Base-by-base conservation (phyloP, 2,329 filamentous ascomycete species). In the Pseudogymnoascus sp. region DNA sequence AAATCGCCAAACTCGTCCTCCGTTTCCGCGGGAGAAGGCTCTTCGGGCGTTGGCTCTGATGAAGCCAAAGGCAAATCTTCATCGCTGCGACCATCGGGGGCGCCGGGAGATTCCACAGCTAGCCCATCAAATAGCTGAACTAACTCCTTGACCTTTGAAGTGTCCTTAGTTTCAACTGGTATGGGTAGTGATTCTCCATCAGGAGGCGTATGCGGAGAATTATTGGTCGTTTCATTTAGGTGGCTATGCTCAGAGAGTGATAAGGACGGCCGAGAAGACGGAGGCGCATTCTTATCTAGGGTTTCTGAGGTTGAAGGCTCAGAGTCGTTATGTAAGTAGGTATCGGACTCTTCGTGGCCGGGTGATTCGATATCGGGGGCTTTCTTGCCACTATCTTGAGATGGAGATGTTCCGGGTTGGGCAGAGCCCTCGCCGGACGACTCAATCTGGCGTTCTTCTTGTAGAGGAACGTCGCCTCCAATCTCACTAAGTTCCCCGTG, bases 1-100 rank as follows among this genome's bases (percentile, higher is more conserved):
- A 75, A 75, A 62, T 75, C 74, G n/a, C 72, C 74, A 66, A 75
- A 75, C 19, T 75, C 73, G 23, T 72, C 69, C 41, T 67, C 70
- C 11, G 65, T 60, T n/a, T 69, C 66, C 11, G 61, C 9, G 28
- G 49, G 49, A 55, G 28, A 55, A 19, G 25, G 49, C 5, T 14
- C 5, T 7, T 55, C 49, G n/a, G 9, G n/a, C 1, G 9, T 33
- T 12, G 28, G 16, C 23, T 55, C 9, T 33, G 28, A 33, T 55
- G 28, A 33, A 55, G 25, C 25, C 16, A 55, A 33, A 16, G 49
- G 49, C 2, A 55, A 33, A 33, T 55, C 25, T 19, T 41, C 39
- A 5, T 65, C 41, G 39, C 62, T 52, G 39, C 30, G 38, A 45
- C 38, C 35, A 22, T 61, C 28, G 49, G 45, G 9, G 58, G 19